phyloP scores from a whole-genome alignment of 2,329 filamentous ascomycete genomes.

The Aspergillus bombycis region DNA sequence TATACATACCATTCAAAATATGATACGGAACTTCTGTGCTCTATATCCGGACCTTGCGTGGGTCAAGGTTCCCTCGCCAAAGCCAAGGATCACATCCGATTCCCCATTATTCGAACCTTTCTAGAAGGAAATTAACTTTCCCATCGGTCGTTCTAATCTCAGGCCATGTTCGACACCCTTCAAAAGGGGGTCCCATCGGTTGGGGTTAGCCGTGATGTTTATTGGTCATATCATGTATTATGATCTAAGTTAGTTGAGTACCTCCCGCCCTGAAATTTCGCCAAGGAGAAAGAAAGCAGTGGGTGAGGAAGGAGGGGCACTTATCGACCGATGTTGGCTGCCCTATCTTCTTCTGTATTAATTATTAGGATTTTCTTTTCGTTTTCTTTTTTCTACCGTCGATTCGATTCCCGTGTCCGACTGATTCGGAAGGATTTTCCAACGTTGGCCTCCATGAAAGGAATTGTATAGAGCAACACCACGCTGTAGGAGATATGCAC shows the following conservation, averaged over 20 bases:
- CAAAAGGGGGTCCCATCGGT: conserved; percentile 17
- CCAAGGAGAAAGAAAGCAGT: not conserved
- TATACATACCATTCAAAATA: not conserved
- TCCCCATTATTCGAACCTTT: conserved; percentile 33
- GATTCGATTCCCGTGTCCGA: not conserved
- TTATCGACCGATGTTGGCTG: not conserved
- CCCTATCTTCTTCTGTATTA: not conserved
- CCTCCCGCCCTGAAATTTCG: conserved; percentile 16
- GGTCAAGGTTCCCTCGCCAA: not conserved
- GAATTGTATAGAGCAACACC: not conserved
- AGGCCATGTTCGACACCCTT: conserved; percentile 15
- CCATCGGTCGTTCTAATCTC: conserved; percentile 22
- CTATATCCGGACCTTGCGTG: conserved; percentile 2
- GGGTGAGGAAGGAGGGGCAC: not conserved
- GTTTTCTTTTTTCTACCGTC: not conserved
- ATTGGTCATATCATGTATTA: not conserved
- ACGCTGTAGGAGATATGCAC: not conserved
- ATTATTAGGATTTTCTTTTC: not conserved
- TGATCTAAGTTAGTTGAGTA: conserved; percentile 2
- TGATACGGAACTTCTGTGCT: conserved; percentile 2
- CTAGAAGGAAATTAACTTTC: conserved; percentile 40
- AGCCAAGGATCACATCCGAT: conserved; percentile 6
- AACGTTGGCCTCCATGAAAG: not conserved
- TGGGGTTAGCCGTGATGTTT: not conserved
- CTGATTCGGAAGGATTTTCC: not conserved